Evolutionary conservation across 768 basidiomycete species (phyloP).

Genomic region (Tricholoma matsutake): DNA sequence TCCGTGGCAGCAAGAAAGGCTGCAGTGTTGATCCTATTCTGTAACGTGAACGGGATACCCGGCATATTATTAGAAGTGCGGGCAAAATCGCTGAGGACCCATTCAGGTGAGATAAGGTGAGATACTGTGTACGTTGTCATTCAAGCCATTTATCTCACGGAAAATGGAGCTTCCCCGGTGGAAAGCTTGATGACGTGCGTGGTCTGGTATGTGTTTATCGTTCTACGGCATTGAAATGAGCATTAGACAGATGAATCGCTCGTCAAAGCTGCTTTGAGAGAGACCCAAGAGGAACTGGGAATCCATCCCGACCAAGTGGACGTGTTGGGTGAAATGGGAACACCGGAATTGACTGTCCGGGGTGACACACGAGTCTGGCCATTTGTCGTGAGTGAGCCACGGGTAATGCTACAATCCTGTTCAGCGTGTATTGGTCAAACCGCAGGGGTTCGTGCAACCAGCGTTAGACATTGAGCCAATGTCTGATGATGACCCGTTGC

Average conservation of each 20-base stretch:
- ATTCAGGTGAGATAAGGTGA: slow-evolving; percentile 84
- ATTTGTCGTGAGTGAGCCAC: slow-evolving; percentile 55
- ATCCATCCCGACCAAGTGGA: slow-evolving; percentile 59
- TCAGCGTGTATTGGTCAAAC: neutral
- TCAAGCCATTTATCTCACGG: neutral
- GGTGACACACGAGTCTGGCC: slow-evolving; percentile 71
- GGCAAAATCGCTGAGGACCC: slow-evolving; percentile 57
- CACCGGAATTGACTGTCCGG: slow-evolving; percentile 54
- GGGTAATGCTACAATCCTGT: neutral
- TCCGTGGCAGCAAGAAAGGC: slow-evolving; percentile 38
- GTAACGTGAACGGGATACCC: slow-evolving; percentile 65
- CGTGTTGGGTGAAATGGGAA: slow-evolving; percentile 61
- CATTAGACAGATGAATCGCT: slow-evolving; percentile 50
- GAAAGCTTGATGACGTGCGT: slow-evolving; percentile 61
- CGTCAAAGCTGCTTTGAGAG: slow-evolving; percentile 59
- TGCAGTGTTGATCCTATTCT: slow-evolving; percentile 73
- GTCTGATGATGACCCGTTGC: slow-evolving; percentile 45
- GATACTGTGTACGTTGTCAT: neutral
- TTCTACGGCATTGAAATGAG: neutral
- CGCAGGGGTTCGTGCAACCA: slow-evolving; percentile 39
- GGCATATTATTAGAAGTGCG: slow-evolving; percentile 73
- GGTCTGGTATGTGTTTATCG: neutral
- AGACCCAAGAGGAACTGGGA: slow-evolving; percentile 74
- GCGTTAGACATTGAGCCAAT: slow-evolving; percentile 12
- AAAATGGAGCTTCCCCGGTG: slow-evolving; percentile 66